phyloP scores from a whole-genome alignment of 306 rosid species.

The Cucurbita argyrosperma region DNA sequence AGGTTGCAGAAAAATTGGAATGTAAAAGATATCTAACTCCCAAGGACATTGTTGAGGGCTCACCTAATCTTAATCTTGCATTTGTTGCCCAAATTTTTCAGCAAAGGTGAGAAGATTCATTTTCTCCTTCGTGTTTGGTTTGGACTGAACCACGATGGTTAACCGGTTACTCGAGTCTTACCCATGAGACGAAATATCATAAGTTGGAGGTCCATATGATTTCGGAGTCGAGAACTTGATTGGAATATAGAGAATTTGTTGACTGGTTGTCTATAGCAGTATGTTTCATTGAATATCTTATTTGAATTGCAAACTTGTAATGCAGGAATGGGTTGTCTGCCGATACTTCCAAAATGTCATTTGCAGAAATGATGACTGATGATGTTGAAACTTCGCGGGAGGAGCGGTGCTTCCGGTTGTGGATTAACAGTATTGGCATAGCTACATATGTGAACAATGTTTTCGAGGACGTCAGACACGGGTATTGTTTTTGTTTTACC shows the following conservation, averaged over 20 bases:
- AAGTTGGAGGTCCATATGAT: not conserved
- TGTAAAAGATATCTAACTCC: slow-evolving; percentile 92
- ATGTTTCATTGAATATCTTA: not conserved
- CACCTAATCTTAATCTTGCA: slow-evolving; percentile 98
- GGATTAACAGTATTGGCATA: slow-evolving; percentile 97
- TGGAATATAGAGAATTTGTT: not conserved
- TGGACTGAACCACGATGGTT: not conserved
- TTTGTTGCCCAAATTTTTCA: slow-evolving; percentile 98
- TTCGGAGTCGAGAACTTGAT: not conserved
- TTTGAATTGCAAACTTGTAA: not conserved
- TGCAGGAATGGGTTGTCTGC: slow-evolving; percentile 88
- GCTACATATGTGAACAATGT: slow-evolving; percentile 74
- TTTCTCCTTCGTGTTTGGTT: not conserved
- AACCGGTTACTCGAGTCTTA: not conserved
- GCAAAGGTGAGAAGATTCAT: slow-evolving; percentile 51
- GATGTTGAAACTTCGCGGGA: slow-evolving; percentile 93
- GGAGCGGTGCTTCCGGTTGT: slow-evolving; percentile 92
- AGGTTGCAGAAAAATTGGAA: slow-evolving; percentile 83
- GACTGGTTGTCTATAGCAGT: not conserved
- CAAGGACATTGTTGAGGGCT: slow-evolving; percentile 87
- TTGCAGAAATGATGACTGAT: slow-evolving; percentile 98
- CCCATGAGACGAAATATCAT: not conserved
- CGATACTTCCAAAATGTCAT: slow-evolving; percentile 52
- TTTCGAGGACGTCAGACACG: slow-evolving; percentile 93
- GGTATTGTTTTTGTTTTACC: slow-evolving; percentile 32